Evolutionary conservation across 73 alveolate genomes (phyloP).

Genomic region (Uronychia setigera): DNA sequence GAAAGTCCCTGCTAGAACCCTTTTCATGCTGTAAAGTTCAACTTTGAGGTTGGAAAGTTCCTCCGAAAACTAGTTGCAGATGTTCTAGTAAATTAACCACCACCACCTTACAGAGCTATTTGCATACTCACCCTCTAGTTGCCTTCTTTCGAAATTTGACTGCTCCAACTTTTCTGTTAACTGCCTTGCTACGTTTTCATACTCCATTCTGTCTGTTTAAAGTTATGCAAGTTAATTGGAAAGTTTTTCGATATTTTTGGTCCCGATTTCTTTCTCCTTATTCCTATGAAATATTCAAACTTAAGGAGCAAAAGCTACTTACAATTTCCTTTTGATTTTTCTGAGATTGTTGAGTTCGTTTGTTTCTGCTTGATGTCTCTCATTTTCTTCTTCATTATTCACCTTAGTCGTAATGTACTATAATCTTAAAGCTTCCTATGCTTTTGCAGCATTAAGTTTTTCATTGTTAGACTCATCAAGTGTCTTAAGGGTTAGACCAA

Average conservation of each 20-base stretch:
- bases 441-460: conserved; percentile 9
- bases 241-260: neutral
- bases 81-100: no score
- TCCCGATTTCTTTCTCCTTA: neutral
- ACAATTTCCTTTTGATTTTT: neutral
- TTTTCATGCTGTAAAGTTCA: conserved; percentile 50
- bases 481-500: neutral
- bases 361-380: neutral
- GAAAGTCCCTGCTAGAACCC: conserved; percentile 45
- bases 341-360: conserved; percentile 14
- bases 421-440: neutral
- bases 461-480: conserved; percentile 3
- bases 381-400: conserved; percentile 6
- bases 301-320: no score
- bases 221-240: neutral
- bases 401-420: conserved; percentile 16
- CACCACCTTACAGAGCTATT: neutral
- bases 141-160: neutral
- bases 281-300: neutral
- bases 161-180: neutral
- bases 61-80: conserved; percentile 2
- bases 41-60: conserved; percentile 33
- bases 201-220: neutral
- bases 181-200: neutral
- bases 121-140: neutral